Percentiles rank a stretch among this genome's conserved stretches.
Conservation (phyloP, 2,329 filamentous ascomycete species). For the Pseudogymnoascus sp. region DNA sequence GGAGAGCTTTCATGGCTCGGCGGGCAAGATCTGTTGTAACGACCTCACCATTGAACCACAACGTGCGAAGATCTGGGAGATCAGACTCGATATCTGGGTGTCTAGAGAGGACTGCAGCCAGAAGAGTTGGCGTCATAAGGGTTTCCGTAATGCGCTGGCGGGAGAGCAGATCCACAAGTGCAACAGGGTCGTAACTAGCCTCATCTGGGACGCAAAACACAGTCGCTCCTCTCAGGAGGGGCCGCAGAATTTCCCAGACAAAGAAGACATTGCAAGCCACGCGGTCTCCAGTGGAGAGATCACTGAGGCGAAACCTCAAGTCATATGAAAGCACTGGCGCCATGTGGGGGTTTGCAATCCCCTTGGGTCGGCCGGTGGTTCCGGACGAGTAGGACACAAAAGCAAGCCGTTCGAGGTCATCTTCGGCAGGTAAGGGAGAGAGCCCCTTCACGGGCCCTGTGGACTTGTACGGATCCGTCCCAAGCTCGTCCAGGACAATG, state of each 20-base stretch:
- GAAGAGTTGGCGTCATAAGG: constrained; percentile 73
- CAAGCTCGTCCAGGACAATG: constrained; percentile 53
- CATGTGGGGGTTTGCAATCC: constrained; percentile 68
- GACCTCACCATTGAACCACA: constrained; percentile 80
- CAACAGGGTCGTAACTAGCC: constrained; percentile 68
- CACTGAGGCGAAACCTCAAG: constrained; percentile 61
- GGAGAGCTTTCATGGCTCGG: constrained; percentile 52
- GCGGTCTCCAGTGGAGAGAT: constrained; percentile 64
- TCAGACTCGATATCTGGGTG: constrained; percentile 58
- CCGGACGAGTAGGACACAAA: constrained; percentile 62
- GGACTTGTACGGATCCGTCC: constrained; percentile 29
- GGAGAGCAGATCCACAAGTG: constrained; percentile 63
- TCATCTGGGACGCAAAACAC: constrained; percentile 70
- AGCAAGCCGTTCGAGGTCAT: constrained; percentile 65
- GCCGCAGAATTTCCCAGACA: constrained; percentile 76
- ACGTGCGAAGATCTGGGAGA: constrained; percentile 58
- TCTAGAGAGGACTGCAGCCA: constrained; percentile 65
- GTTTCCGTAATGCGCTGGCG: constrained; percentile 67
- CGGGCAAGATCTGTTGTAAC: constrained; percentile 71
- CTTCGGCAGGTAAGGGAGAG: constrained; percentile 49
- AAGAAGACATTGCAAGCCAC: constrained; percentile 89
- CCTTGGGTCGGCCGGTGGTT: constrained; percentile 45
- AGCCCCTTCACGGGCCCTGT: constrained; percentile 28
- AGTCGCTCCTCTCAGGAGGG: constrained; percentile 67
- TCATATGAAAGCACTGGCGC: constrained; percentile 69